These are phyloP conservation scores for Brassica nigra DNA, from an alignment of 345 rosid species.

Conservation along the genomic window DNA sequence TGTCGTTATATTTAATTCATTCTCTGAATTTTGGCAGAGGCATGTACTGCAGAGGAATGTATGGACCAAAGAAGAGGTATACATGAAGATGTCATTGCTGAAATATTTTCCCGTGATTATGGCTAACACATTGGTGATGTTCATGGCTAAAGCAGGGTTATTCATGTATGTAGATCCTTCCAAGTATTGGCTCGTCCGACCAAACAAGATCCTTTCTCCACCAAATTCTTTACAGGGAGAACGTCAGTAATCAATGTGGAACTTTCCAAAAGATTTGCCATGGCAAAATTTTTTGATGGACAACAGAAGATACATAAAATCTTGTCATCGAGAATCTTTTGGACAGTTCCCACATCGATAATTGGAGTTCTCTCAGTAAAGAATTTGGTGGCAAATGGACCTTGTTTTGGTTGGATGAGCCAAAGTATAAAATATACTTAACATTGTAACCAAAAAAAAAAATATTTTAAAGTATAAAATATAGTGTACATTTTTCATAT, in stretches of 20 bases:
- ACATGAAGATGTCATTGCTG: conserved; percentile 41
- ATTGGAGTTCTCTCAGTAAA: not conserved
- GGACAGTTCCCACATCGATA: not conserved
- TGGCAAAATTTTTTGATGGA: too few species aligned
- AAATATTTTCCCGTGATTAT: conserved; percentile 39
- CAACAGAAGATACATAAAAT: too few species aligned
- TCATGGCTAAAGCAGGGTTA: conserved; percentile 41
- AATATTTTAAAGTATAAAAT: too few species aligned
- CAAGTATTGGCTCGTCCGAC: conserved; percentile 24
- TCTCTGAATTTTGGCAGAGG: too few species aligned
- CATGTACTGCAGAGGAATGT: conserved; percentile 53
- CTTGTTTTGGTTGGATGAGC: not conserved
- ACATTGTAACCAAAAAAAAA: too few species aligned
- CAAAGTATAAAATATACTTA: too few species aligned
- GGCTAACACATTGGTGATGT: conserved; percentile 48
- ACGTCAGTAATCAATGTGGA: conserved; percentile 35
- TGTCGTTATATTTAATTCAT: too few species aligned
- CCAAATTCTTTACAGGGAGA: conserved; percentile 50
- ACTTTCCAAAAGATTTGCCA: too few species aligned
- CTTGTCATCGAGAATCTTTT: not conserved
- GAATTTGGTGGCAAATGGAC: not conserved
- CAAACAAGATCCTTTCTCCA: conserved; percentile 39
- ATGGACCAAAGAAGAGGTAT: conserved; percentile 47
- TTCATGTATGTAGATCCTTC: conserved; percentile 50
- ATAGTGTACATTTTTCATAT: too few species aligned